A percentile compares a stretch with the other conserved stretches of the same genome.
phyloP scores from a whole-genome alignment of 352 stramenopile genomes.

The Peronospora destructor region DNA sequence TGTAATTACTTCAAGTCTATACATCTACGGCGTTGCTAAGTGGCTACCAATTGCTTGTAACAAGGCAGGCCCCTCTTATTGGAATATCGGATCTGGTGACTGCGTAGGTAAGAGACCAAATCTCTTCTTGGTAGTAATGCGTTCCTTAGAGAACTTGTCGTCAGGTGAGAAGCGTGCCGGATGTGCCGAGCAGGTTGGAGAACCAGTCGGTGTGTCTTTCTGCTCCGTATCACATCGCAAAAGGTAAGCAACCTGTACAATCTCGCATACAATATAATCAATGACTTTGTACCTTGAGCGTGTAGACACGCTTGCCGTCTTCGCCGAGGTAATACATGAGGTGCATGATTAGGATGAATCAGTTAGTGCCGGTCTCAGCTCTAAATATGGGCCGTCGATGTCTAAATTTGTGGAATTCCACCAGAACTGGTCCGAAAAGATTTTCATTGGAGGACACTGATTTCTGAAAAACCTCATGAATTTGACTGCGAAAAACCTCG shows the following conservation, averaged over 20 bases:
- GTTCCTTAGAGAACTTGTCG: slow-evolving; percentile 98
- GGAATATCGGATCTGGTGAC: slow-evolving; percentile 82
- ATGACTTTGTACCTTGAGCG: slow-evolving; percentile 89
- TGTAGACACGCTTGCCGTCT: slow-evolving; percentile 97
- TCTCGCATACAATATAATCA: no score
- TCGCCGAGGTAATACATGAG: slow-evolving; percentile 98
- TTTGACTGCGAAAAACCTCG: slow-evolving; percentile 31
- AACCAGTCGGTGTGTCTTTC: slow-evolving; percentile 91
- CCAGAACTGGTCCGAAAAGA: slow-evolving; percentile 27
- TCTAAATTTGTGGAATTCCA: slow-evolving; percentile 17
- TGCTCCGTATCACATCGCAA: slow-evolving; percentile 20
- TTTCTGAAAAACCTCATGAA: slow-evolving; percentile 14
- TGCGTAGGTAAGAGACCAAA: slow-evolving; percentile 96
- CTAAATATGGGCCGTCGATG: not conserved
- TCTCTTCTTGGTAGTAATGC: slow-evolving; percentile 97
- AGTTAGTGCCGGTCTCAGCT: not conserved
- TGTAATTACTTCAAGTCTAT: slow-evolving; percentile 24
- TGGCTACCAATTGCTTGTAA: not conserved
- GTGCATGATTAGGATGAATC: slow-evolving; percentile 85
- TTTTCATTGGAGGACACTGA: slow-evolving; percentile 2
- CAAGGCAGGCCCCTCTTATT: slow-evolving; percentile 26
- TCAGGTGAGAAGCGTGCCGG: slow-evolving; percentile 97
- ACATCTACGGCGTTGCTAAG: slow-evolving; percentile 24
- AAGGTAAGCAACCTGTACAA: not conserved
- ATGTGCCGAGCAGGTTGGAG: slow-evolving; percentile 95